Evolutionary conservation across 805 yeast genomes (phyloP), one percentile per base, ranked within the genome.

Genomic region (Lipomyces orientalis): DNA sequence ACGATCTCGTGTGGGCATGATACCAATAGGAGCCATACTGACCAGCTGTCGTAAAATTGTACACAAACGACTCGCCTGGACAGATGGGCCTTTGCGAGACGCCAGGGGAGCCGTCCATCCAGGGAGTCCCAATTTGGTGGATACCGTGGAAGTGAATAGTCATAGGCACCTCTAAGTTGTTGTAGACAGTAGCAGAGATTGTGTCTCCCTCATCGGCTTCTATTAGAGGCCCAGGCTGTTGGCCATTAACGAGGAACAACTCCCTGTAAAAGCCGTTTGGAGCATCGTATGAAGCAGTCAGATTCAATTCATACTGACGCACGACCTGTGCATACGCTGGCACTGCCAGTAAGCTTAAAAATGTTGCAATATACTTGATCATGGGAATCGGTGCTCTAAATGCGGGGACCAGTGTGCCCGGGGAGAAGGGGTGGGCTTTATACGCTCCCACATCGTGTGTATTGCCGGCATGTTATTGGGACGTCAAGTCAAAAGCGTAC

Each of bases 81-180:
- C 75, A 75, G n/a, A 86, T 82, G 1, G 85, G 83, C 62, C 85
- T 81, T 69, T 86, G 88, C 7, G 86, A 82, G 49, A 85, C 77
- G 1, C 82, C 84, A 0, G 83, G 77, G 0, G 82, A 85, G 19
- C 89, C 89, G 65, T 86, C 89, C 69, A 83, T 78, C 75, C 78
- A 81, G 14, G 81, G 81, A 9, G 86, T 81, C 1, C 82, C 83
- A 10, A 79, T 76, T 65, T 83, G 86, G 9, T 79, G 77, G 62
- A 85, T 71, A 0, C 89, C 88, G 69, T 86, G 88, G 75, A 84
- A 85, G 70, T 86, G 89, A n/a, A 85, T 60, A 0, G 85, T 71
- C 0, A 84, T 81, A 0, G 80, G 73, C 22, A 61, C 71, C 2
- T 77, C 79, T 5, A 81, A 75, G 25, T 75, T 72, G 70, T 85